Percentiles rank a stretch among this genome's conserved stretches.
These are phyloP conservation scores for Teunomyces atbi DNA, from an alignment of 805 yeast species.

Conservation along the genomic window DNA sequence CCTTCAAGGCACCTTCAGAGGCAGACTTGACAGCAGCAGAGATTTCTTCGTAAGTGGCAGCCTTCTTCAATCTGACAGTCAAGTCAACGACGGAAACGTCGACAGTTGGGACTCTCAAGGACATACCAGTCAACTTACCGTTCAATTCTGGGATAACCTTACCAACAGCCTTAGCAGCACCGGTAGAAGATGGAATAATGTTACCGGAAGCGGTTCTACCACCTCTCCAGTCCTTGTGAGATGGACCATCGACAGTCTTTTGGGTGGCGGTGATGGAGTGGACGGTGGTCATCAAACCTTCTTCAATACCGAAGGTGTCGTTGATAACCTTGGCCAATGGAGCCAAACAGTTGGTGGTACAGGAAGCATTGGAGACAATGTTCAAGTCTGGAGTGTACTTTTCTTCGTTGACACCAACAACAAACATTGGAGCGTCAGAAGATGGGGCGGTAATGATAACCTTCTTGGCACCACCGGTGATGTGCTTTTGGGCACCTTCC, in stretches of 20 bases:
- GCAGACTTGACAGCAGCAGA: slow-evolving; percentile 30
- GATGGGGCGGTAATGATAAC: slow-evolving; percentile 36
- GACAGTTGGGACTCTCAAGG: slow-evolving; percentile 36
- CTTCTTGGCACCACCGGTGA: slow-evolving; percentile 37
- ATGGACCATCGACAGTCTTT: slow-evolving; percentile 38
- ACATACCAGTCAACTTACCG: slow-evolving; percentile 38
- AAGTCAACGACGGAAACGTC: slow-evolving; percentile 38
- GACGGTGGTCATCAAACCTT: slow-evolving; percentile 38
- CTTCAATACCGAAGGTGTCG: slow-evolving; percentile 34
- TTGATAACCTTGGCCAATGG: slow-evolving; percentile 37
- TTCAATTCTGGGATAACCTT: slow-evolving; percentile 37
- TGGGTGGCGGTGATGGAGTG: slow-evolving; percentile 39
- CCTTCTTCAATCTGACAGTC: slow-evolving; percentile 31
- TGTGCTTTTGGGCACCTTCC: slow-evolving; percentile 36
- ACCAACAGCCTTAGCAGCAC: slow-evolving; percentile 40
- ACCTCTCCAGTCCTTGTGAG: slow-evolving; percentile 41
- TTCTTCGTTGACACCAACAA: slow-evolving; percentile 34
- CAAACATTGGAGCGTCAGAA: slow-evolving; percentile 37
- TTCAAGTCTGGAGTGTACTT: slow-evolving; percentile 32
- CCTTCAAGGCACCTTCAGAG: slow-evolving; percentile 32
- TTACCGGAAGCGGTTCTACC: slow-evolving; percentile 38
- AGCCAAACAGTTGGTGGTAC: slow-evolving; percentile 39
- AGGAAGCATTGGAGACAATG: slow-evolving; percentile 35
- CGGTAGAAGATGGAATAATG: slow-evolving; percentile 37
- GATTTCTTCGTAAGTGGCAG: slow-evolving; percentile 34